phyloP scores from a whole-genome alignment of 768 basidiomycete genomes.

The Mycena metata region DNA sequence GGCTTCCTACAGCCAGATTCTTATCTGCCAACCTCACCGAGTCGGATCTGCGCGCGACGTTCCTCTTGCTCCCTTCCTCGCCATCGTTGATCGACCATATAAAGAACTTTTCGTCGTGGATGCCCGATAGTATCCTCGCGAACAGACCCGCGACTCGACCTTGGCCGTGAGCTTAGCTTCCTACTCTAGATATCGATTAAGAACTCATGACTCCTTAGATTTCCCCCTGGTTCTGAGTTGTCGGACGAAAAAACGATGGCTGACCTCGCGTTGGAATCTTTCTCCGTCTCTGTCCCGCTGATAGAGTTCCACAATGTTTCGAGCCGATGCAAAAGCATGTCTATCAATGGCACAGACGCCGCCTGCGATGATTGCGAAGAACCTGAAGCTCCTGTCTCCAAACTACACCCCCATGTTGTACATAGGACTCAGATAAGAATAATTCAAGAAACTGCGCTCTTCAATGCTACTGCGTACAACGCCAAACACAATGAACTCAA shows the following conservation, averaged over 20 bases:
- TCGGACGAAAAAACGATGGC: not conserved
- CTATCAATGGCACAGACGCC: not conserved
- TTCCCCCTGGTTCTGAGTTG: slow-evolving; percentile 21
- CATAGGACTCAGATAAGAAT: slow-evolving; percentile 51
- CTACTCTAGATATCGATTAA: no score
- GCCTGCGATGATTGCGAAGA: not conserved
- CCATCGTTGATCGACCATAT: slow-evolving; percentile 32
- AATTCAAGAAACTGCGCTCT: slow-evolving; percentile 47
- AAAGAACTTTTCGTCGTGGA: slow-evolving; percentile 30
- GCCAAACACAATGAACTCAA: slow-evolving; percentile 43
- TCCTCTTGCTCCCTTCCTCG: slow-evolving; percentile 27
- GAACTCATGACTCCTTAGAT: slow-evolving; percentile 5
- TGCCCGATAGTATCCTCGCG: slow-evolving; percentile 4
- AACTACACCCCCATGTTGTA: slow-evolving; percentile 50
- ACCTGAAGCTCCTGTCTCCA: slow-evolving; percentile 3
- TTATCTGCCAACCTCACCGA: slow-evolving; percentile 3
- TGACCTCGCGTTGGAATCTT: slow-evolving; percentile 32
- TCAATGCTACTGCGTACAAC: slow-evolving; percentile 47
- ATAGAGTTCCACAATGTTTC: slow-evolving; percentile 33
- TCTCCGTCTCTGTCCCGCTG: slow-evolving; percentile 27
- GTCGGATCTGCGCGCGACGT: slow-evolving; percentile 30
- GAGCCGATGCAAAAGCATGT: slow-evolving; percentile 11
- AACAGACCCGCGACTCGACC: slow-evolving; percentile 19
- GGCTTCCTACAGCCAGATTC: slow-evolving; percentile 21
- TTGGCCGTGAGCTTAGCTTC: slow-evolving; percentile 28